Evolutionary conservation across 805 yeast species (phyloP), one percentile per base, ranked within the genome.

Genomic region (Metschnikowia cubensis): DNA sequence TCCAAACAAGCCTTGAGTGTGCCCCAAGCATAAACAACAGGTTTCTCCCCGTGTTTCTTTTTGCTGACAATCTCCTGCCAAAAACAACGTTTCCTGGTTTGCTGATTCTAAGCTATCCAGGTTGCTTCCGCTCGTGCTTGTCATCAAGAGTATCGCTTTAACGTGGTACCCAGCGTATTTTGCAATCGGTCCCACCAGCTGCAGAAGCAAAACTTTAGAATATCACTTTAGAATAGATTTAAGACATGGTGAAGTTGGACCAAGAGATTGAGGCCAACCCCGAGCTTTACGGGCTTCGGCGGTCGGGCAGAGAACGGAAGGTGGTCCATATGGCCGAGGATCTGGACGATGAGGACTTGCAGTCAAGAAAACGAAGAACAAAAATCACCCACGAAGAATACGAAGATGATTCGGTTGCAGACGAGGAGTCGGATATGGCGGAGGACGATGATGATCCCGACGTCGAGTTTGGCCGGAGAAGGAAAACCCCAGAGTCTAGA

Each of bases 271-370:
- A 57, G 45, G 58, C 58, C 45, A 83, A 87, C 63, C 95, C 96
- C 1, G 95, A 86, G 62, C 73, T 87, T n/a, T 87, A 87, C 59
- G 96, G 96, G 1, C 73, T 87, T 48, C 80, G 96, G 67, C 77
- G 95, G 57, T 84, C 91, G 4, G 82, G 83, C 39, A 74, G 94
- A 59, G 81, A 85, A 8, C 73, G 83, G 52, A 70, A 72, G 17
- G 67, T 55, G 11, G 61, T 68, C 6, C 49, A 67, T 15, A 57
- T 70, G 1, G 66, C 65, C 31, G 76, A 73, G 33, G 67, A 63
- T 11, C 69, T 66, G 49, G 74, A 64, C 47, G 75, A 68, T n/a
- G 66, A 67, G 2, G 64, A 62, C 21, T 59, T 48, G 15, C 50
- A 33, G 50, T 57, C 51, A 45, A 52, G 50, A 43, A 54, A 50